Conservation (phyloP, 345 rosid species). For the Ceriops zippeliana region DNA sequence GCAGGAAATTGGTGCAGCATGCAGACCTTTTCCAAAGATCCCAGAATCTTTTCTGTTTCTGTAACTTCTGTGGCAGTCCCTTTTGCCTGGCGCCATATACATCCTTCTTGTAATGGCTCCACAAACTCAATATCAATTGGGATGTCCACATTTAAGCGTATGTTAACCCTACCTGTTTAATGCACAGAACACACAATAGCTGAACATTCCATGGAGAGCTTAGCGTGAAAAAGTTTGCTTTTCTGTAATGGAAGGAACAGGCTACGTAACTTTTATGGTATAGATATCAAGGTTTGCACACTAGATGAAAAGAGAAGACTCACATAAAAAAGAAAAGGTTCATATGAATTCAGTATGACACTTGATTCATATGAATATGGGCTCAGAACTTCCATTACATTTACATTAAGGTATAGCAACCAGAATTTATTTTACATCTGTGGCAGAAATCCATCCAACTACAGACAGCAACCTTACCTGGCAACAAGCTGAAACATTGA, state of each 20-base stretch:
- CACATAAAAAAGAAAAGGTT: too few species aligned
- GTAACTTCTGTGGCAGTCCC: conserved; percentile 62
- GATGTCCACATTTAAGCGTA: conserved; percentile 56
- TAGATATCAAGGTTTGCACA: too few species aligned
- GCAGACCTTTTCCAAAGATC: conserved; percentile 60
- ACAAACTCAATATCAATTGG: conserved; percentile 65
- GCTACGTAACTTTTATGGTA: background rate
- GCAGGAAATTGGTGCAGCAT: background rate
- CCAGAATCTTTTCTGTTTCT: conserved; percentile 33
- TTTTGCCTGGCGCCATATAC: conserved; percentile 81
- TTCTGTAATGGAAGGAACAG: background rate
- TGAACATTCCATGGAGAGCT: background rate
- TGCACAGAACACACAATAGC: background rate
- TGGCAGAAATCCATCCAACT: conserved; percentile 6
- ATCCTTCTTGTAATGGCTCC: conserved; percentile 73
- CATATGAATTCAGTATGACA: too few species aligned
- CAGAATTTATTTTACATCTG: background rate
- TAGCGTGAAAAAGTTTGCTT: background rate
- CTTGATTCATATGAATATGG: too few species aligned
- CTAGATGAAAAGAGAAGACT: background rate
- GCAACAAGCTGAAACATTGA: conserved; percentile 57
- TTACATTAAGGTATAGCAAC: conserved; percentile 1
- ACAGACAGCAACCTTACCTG: conserved; percentile 46
- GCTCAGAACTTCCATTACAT: too few species aligned
- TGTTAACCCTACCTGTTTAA: conserved; percentile 63